Base-by-base conservation (phyloP, 768 basidiomycete species). In the Lepiota brunneoincarnata region DNA sequence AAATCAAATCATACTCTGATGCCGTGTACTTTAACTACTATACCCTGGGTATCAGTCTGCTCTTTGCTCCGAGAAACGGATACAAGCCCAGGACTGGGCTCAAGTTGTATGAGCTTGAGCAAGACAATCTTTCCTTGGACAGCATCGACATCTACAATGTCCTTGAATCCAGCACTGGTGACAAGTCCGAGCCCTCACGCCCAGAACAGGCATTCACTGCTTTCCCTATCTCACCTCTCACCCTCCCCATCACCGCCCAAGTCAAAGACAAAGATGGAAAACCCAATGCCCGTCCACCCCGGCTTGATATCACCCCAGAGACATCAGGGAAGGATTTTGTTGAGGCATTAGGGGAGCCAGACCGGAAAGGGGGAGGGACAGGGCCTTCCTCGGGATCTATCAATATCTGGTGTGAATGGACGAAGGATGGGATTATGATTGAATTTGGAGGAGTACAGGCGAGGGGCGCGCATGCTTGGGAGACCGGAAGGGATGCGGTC, bases 371-470 rank as follows among this genome's bases (percentile, higher is more conserved):
- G 6, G 93, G 94, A 18, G 94, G 95, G 1, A 74, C 83, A 7
- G 91, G 91, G 0, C 91, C 91, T 11, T 87, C 86, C 18, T 82
- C 84, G 2, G 89, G 90, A 36, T 91, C 88, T 28, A 89, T 96
- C 60, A 87, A 86, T 24, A 92, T 96, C 59, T 97, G 93, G 91
- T 89, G 93, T 59, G 93, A 97, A 69, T 97, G 93, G 94, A 77
- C 83, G 23, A 79, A 73, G 60, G 80, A 86, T 56, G 91, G 91
- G 2, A 65, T 93, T 34, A 91, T 93, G 89, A 79, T 91, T 11
- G 91, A 93, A 62, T 91, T 91, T 65, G 90, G 88, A 0, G 91
- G 89, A 1, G 80, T 81, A 44, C 83, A 89, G 56, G 84, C 87
- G 11, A 80, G 79, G 54, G 91, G 91, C 1, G 86, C 89, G 5